Conservation (phyloP, 148 eudicot genomes). For the Diospyros lotus region DNA sequence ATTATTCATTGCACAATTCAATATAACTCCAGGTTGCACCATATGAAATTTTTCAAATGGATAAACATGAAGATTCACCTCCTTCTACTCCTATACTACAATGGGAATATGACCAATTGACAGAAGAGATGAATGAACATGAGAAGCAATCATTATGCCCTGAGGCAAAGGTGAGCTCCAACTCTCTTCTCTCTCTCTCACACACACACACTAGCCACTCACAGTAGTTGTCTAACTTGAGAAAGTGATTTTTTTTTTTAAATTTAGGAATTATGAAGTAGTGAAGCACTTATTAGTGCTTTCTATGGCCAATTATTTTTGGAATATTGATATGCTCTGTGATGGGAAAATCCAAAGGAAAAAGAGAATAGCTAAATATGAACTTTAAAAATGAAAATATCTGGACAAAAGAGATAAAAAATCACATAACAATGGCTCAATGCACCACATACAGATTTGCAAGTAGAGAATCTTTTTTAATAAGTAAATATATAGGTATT, state of each 20-base stretch:
- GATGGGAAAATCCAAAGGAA: not conserved
- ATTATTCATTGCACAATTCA: too few relatives aligned
- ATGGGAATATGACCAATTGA: conserved; percentile 33
- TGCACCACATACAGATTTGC: too few relatives aligned
- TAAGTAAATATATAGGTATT: too few relatives aligned
- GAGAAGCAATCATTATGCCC: conserved; percentile 37
- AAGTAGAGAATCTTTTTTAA: too few relatives aligned
- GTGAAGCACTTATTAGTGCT: not conserved
- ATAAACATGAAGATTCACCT: conserved; percentile 56
- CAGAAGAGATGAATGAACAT: conserved; percentile 34
- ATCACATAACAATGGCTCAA: too few relatives aligned
- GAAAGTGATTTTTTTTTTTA: not conserved
- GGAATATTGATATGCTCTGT: not conserved
- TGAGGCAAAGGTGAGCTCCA: conserved; percentile 37
- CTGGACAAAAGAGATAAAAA: not conserved
- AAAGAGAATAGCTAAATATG: not conserved
- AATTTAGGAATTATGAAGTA: not conserved
- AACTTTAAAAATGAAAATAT: not conserved
- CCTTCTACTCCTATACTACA: conserved; percentile 25
- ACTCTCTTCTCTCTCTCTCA: conserved; percentile 1
- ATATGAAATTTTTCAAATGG: conserved; percentile 54
- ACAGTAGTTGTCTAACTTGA: too few relatives aligned
- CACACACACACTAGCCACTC: too few relatives aligned
- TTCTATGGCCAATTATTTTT: not conserved
- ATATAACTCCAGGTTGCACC: conserved; percentile 59